These are phyloP conservation scores for Stagonosporopsis chrysanthemi DNA, from an alignment of 2,329 filamentous ascomycete genomes.

Conservation along the genomic window DNA sequence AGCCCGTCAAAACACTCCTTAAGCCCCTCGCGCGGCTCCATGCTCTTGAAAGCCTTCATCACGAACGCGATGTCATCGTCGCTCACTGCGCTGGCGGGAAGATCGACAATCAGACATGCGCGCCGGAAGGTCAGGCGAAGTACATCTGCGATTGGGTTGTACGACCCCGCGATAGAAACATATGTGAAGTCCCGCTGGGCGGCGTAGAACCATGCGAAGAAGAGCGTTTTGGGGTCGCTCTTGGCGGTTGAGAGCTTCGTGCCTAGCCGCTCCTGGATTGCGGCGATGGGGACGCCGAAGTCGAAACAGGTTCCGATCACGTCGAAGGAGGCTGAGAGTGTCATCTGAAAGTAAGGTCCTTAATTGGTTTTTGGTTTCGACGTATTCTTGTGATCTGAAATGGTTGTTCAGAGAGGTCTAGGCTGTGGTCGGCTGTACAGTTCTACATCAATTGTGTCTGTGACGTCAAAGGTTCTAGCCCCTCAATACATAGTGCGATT, in stretches of 20 bases:
- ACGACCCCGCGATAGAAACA: constrained; percentile 24
- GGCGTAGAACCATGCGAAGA: constrained; percentile 40
- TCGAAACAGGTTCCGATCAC: constrained; percentile 38
- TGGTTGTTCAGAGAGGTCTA: neutral
- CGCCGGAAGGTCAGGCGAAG: constrained; percentile 30
- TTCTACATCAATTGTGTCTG: neutral
- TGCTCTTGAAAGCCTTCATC: constrained; percentile 34
- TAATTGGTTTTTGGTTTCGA: too few relatives aligned
- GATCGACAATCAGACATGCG: constrained; percentile 29
- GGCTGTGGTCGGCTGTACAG: neutral
- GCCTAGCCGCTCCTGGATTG: constrained; percentile 28
- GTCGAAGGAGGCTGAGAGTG: constrained; percentile 35
- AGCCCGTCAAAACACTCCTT: constrained; percentile 35
- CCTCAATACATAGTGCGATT: constrained; percentile 11
- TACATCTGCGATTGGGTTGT: constrained; percentile 34
- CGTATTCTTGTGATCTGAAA: neutral
- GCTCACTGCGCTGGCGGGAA: constrained; percentile 25
- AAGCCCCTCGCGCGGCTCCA: constrained; percentile 29
- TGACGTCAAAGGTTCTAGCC: constrained; percentile 13
- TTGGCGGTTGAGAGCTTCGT: constrained; percentile 21
- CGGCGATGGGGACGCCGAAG: constrained; percentile 27
- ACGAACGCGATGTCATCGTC: constrained; percentile 28
- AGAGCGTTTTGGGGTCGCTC: constrained; percentile 32
- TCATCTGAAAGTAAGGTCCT: constrained; percentile 19
- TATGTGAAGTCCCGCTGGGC: constrained; percentile 40